Percentiles rank a stretch among this genome's conserved stretches.
phyloP scores from a whole-genome alignment of 352 stramenopile genomes.

The Pythium rishiriense region DNA sequence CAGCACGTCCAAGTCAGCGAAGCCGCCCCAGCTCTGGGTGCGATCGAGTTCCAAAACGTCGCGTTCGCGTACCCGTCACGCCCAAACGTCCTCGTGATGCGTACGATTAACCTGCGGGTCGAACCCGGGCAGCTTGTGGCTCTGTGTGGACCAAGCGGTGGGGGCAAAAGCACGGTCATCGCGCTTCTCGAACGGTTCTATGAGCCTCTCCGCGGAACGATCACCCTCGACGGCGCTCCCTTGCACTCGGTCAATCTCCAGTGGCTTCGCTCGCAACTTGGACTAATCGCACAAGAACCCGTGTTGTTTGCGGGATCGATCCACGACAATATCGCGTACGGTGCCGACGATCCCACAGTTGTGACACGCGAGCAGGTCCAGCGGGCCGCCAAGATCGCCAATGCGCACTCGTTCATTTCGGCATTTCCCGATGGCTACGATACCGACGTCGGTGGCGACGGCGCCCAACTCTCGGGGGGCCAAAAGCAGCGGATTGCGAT shows the following conservation, averaged over 20 bases:
- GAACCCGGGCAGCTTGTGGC: constrained; percentile 64
- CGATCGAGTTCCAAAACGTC: constrained; percentile 66
- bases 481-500: constrained; percentile 90
- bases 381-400: constrained; percentile 83
- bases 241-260: constrained; percentile 57
- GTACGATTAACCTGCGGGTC: constrained; percentile 77
- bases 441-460: constrained; percentile 90
- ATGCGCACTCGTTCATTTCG: constrained; percentile 92
- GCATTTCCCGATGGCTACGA: constrained; percentile 91
- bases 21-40: constrained; percentile 11
- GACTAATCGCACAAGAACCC: constrained; percentile 53
- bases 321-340: constrained; percentile 66
- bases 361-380: constrained; percentile 65
- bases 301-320: constrained; percentile 64
- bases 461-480: constrained; percentile 73
- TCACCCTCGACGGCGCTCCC: constrained; percentile 77
- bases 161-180: constrained; percentile 30
- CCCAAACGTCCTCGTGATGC: constrained; percentile 67
- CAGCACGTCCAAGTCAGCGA: no score
- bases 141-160: constrained; percentile 35
- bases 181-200: constrained; percentile 65
- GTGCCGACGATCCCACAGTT: constrained; percentile 26
- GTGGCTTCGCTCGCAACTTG: constrained; percentile 61
- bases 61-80: constrained; percentile 76
- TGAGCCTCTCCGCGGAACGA: constrained; percentile 44